phyloP scores from a whole-genome alignment of 2,329 filamentous ascomycete genomes.

The Fusarium coffeatum region DNA sequence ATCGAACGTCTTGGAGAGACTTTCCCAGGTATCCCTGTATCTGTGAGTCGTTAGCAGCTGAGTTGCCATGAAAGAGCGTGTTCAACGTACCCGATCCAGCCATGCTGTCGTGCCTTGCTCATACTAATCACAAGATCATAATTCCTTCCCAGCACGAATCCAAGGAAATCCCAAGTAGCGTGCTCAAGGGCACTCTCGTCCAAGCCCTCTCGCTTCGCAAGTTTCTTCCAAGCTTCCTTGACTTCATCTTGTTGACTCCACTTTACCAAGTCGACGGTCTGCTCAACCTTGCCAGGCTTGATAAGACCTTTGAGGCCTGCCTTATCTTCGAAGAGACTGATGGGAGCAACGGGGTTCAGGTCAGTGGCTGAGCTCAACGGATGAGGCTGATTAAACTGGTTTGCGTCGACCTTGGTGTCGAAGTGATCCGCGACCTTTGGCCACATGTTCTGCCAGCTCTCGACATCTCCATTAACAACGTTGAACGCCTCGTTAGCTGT shows the following conservation, averaged over 20 bases:
- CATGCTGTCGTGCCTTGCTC: slow-evolving; percentile 2
- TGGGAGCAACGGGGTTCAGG: neutral
- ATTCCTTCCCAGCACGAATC: slow-evolving; percentile 9
- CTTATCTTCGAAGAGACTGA: neutral
- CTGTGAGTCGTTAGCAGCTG: neutral
- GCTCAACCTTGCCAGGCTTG: neutral
- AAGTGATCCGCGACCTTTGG: neutral
- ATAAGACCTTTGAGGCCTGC: slow-evolving; percentile 1
- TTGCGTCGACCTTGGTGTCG: neutral
- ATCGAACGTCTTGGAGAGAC: neutral
- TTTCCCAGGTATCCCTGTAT: slow-evolving; percentile 8
- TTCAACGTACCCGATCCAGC: slow-evolving; percentile 2
- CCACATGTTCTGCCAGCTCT: slow-evolving; percentile 19
- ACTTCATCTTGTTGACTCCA: slow-evolving; percentile 7
- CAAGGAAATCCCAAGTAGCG: slow-evolving; percentile 10
- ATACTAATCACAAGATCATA: slow-evolving; percentile 13
- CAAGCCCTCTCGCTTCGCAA: neutral
- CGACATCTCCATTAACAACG: slow-evolving; percentile 9
- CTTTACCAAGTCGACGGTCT: neutral
- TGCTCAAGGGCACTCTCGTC: slow-evolving; percentile 3
- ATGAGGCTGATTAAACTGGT: neutral
- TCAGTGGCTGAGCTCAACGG: neutral
- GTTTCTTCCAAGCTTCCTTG: slow-evolving; percentile 1
- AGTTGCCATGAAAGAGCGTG: fast-evolving
- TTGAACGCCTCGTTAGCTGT: slow-evolving; percentile 10